Conservation (phyloP, 768 basidiomycete species). For the Auricularia sp. region DNA sequence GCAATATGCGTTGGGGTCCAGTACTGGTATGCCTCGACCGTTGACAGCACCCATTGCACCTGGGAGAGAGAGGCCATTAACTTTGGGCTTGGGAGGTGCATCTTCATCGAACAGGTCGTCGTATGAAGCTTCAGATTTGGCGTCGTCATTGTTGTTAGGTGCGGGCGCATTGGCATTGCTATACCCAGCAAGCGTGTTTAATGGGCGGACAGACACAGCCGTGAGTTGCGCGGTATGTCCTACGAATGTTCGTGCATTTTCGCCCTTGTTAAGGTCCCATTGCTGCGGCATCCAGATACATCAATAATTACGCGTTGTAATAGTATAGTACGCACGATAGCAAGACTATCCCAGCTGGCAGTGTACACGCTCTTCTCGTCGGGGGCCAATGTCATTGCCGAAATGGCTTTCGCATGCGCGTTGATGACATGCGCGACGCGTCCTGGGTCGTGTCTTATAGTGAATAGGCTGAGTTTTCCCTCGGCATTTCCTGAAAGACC, state of each 20-base stretch:
- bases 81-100: conserved; percentile 3
- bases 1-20: conserved; percentile 50
- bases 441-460: conserved; percentile 87
- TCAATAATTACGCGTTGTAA: conserved; percentile 4
- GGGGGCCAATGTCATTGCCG: conserved; percentile 68
- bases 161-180: neutral
- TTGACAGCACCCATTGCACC: neutral
- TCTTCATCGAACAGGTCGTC: conserved; percentile 67
- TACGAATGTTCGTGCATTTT: conserved; percentile 62
- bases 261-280: conserved; percentile 96
- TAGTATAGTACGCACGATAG: conserved; percentile 45
- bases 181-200: conserved; percentile 9
- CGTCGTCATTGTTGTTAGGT: conserved; percentile 28
- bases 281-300: conserved; percentile 41
- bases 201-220: conserved; percentile 66
- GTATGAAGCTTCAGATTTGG: conserved; percentile 69
- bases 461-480: conserved; percentile 90
- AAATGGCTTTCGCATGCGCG: conserved; percentile 74
- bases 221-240: conserved; percentile 81
- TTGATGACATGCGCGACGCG: conserved; percentile 58
- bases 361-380: conserved; percentile 82
- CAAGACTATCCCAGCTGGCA: conserved; percentile 90
- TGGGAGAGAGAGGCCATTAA: neutral
- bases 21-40: conserved; percentile 31
- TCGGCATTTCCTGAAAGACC: conserved; percentile 81